These are phyloP conservation scores for Marvania coccoides DNA, from an alignment of 139 green algal species.

Conservation along the genomic window DNA sequence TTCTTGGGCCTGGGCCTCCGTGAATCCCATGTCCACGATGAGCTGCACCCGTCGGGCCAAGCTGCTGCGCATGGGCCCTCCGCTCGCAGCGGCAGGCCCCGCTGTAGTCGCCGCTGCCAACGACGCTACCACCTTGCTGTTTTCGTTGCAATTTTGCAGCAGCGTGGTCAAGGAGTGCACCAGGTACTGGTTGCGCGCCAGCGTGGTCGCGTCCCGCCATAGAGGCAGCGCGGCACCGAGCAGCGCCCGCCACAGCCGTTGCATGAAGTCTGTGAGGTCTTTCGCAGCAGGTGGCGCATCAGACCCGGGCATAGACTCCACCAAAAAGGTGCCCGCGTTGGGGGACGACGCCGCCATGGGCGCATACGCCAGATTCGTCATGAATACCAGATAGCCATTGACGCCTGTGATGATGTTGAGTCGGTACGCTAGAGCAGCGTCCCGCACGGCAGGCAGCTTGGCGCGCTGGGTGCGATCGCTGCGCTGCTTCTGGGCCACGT, in stretches of 20 bases:
- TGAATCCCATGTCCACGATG: constrained; percentile 91
- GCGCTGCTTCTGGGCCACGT: background rate
- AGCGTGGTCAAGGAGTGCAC: constrained; percentile 39
- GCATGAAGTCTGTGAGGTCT: constrained; percentile 40
- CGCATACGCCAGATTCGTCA: constrained; percentile 56
- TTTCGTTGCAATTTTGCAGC: constrained; percentile 48
- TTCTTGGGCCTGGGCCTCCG: constrained; percentile 47
- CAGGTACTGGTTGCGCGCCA: constrained; percentile 8
- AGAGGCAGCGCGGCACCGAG: constrained; percentile 61
- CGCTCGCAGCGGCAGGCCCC: background rate
- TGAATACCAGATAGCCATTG: constrained; percentile 30
- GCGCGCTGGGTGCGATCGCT: background rate
- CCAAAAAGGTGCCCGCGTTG: constrained; percentile 45
- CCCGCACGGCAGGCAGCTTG: background rate
- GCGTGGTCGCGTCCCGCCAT: constrained; percentile 48
- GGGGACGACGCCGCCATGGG: constrained; percentile 36
- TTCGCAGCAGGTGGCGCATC: constrained; percentile 9
- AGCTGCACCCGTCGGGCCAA: constrained; percentile 41
- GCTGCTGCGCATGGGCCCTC: constrained; percentile 29
- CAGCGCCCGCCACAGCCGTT: constrained; percentile 40
- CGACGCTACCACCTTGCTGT: constrained; percentile 7
- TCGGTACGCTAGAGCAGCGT: no score
- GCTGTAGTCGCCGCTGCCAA: constrained; percentile 2
- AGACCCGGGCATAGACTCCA: constrained; percentile 35
- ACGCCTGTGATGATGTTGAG: background rate